A percentile compares a stretch with the other conserved stretches of the same genome.
phyloP scores from a whole-genome alignment of 1,139 yeast species.

The Pichia sp. region DNA sequence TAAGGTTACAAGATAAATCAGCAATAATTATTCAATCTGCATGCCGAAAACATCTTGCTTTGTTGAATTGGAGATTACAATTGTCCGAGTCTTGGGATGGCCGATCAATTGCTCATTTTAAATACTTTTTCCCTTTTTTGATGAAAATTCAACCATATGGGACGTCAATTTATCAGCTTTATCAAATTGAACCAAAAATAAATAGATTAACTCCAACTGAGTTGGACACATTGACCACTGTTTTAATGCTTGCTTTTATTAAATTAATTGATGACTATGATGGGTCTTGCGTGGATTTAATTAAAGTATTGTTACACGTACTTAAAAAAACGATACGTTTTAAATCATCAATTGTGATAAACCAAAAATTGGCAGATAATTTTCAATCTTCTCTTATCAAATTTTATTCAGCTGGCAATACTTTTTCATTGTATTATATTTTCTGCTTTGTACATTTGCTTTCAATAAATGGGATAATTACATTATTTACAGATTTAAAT shows the following conservation, averaged over 20 bases:
- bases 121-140: constrained; percentile 23
- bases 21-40: constrained; percentile 46
- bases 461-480: too few species aligned
- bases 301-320: not conserved
- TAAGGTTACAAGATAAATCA: constrained; percentile 44
- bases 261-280: not conserved
- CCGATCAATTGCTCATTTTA: constrained; percentile 16
- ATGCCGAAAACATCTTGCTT: constrained; percentile 34
- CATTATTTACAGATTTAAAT: too few species aligned
- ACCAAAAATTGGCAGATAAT: too few species aligned
- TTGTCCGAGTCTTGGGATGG: constrained; percentile 22
- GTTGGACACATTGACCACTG: not conserved
- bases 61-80: constrained; percentile 10
- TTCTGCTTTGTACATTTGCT: too few species aligned
- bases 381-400: too few species aligned
- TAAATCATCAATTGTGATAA: not conserved
- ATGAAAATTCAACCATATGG: constrained; percentile 9
- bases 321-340: not conserved
- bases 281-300: not conserved
- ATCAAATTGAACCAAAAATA: not conserved
- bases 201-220: not conserved
- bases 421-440: too few species aligned
- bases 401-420: too few species aligned
- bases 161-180: constrained; percentile 9
- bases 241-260: not conserved